These are phyloP conservation scores for Russula compacta DNA, from an alignment of 768 basidiomycete species.

Conservation along the genomic window DNA sequence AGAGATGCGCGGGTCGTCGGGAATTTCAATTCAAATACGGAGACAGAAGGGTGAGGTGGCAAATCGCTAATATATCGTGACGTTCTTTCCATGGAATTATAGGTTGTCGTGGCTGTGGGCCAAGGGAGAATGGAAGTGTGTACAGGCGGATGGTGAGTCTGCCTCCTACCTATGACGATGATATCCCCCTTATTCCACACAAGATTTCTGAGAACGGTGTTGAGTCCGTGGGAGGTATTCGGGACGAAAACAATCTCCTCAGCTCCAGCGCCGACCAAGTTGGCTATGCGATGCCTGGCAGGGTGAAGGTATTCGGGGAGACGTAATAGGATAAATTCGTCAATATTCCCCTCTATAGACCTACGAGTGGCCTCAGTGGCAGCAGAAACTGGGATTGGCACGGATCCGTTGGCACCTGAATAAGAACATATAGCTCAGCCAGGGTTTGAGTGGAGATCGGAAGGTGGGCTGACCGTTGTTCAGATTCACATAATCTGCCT, in stretches of 20 bases:
- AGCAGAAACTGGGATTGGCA: constrained; percentile 43
- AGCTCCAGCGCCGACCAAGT: constrained; percentile 39
- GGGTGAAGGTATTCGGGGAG: constrained; percentile 29
- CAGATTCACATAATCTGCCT: constrained; percentile 51
- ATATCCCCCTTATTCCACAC: constrained; percentile 60
- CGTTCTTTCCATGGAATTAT: constrained; percentile 43
- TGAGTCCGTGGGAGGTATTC: constrained; percentile 58
- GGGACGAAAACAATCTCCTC: constrained; percentile 53
- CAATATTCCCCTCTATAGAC: constrained; percentile 45
- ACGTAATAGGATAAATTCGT: constrained; percentile 40
- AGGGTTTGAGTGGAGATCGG: not conserved
- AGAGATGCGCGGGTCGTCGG: constrained; percentile 51
- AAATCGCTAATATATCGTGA: constrained; percentile 47
- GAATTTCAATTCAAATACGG: constrained; percentile 43
- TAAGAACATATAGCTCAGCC: not conserved
- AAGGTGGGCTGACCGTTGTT: constrained; percentile 43
- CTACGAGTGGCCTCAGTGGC: constrained; percentile 34
- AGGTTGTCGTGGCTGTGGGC: constrained; percentile 46
- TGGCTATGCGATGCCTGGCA: constrained; percentile 39
- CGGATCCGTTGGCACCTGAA: constrained; percentile 50
- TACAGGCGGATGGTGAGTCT: not conserved
- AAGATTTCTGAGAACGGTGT: constrained; percentile 59
- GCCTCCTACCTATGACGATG: constrained; percentile 47
- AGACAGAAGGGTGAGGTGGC: constrained; percentile 42
- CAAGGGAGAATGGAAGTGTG: not conserved